A percentile compares a stretch with the other conserved stretches of the same genome.
Evolutionary conservation across 1,284 basidiomycete species (phyloP).

Genomic region (Cutaneotrichosporon sp.): DNA sequence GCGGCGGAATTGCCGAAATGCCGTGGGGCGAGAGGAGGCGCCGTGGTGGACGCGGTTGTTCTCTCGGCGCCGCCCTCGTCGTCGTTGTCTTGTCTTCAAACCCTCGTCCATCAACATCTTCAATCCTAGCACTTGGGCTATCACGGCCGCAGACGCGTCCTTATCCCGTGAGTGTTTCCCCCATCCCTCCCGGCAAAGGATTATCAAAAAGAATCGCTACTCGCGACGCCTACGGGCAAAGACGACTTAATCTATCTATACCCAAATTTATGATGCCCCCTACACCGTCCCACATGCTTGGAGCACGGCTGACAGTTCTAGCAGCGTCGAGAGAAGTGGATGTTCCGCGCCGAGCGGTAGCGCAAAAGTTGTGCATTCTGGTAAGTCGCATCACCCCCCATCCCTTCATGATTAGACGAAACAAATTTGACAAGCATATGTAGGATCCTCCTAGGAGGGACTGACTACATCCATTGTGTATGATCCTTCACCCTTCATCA

Average conservation of each 20-base stretch:
- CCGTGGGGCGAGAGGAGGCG: neutral
- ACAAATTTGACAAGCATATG: slow-evolving; percentile 46
- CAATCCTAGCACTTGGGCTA: neutral
- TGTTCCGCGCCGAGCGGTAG: neutral
- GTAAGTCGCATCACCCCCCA: neutral
- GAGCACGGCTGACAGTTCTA: neutral
- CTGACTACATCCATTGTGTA: slow-evolving; percentile 41
- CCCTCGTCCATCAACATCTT: neutral
- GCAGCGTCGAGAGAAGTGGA: neutral
- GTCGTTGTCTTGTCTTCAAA: neutral
- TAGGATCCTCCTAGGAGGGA: slow-evolving; percentile 42
- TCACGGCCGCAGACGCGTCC: too few relatives aligned
- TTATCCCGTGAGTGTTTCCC: neutral
- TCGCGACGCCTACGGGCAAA: slow-evolving; percentile 37
- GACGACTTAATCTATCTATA: slow-evolving; percentile 47
- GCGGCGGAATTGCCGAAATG: neutral
- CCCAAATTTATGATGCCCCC: slow-evolving; percentile 38
- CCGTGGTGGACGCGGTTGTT: neutral
- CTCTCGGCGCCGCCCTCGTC: neutral
- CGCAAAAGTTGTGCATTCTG: neutral
- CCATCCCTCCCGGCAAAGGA: slow-evolving; percentile 24
- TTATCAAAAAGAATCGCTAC: slow-evolving; percentile 48
- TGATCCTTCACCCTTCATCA: slow-evolving; percentile 17
- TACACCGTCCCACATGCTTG: neutral
- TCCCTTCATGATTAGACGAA: slow-evolving; percentile 35